These are phyloP conservation scores for Penicillium cataractarum DNA, from an alignment of 495 filamentous ascomycete species.

Conservation along the genomic window DNA sequence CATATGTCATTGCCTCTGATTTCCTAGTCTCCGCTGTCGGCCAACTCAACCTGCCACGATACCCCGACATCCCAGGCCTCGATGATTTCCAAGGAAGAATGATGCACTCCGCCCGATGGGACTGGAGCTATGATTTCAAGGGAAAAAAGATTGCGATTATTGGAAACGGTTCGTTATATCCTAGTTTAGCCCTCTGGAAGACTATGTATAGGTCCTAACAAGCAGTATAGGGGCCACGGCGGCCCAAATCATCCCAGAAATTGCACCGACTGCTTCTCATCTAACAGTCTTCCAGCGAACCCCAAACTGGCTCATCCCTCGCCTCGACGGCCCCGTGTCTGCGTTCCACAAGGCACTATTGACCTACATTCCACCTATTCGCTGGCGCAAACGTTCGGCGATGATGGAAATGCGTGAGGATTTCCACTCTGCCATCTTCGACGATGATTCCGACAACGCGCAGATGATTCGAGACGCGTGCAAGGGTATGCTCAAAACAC, in stretches of 20 bases:
- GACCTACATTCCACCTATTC: slow-evolving; percentile 49
- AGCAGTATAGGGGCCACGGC: slow-evolving; percentile 65
- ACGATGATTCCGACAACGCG: slow-evolving; percentile 38
- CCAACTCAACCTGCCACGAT: slow-evolving; percentile 61
- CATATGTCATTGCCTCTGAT: slow-evolving; percentile 54
- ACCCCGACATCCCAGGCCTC: slow-evolving; percentile 62
- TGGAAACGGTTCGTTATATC: slow-evolving; percentile 48
- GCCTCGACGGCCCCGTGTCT: slow-evolving; percentile 46
- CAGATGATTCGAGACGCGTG: slow-evolving; percentile 35
- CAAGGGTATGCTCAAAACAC: slow-evolving; percentile 33
- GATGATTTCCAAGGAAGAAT: slow-evolving; percentile 57
- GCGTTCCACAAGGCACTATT: slow-evolving; percentile 38
- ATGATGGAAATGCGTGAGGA: slow-evolving; percentile 53
- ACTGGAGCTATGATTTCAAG: slow-evolving; percentile 47
- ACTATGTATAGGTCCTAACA: background rate
- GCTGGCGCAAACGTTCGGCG: slow-evolving; percentile 48
- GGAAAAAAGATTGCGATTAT: slow-evolving; percentile 58
- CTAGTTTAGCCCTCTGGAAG: slow-evolving; percentile 22
- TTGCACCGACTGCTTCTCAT: slow-evolving; percentile 57
- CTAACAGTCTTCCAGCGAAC: slow-evolving; percentile 69
- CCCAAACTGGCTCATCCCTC: slow-evolving; percentile 66
- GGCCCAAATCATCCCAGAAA: slow-evolving; percentile 70
- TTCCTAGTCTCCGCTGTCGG: slow-evolving; percentile 69
- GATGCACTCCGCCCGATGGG: slow-evolving; percentile 61
- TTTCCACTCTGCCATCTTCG: slow-evolving; percentile 43